Conservation (phyloP, 441 rosid genomes). For the Macaranga tanarius region DNA sequence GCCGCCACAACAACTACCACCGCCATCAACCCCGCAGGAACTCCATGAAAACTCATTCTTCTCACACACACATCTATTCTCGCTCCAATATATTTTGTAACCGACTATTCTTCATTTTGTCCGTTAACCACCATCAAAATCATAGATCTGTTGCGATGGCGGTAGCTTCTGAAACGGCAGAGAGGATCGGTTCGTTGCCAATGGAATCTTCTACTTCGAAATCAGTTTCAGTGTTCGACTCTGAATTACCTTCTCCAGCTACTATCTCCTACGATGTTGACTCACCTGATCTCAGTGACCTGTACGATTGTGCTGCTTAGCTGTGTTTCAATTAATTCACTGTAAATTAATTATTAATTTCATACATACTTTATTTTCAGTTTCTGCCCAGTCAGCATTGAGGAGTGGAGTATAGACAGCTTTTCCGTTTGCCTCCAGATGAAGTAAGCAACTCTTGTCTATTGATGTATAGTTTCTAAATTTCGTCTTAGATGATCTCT, state of each 20-base stretch:
- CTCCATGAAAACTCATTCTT: too few species aligned
- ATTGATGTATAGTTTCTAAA: neutral
- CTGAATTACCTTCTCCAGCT: slow-evolving; percentile 38
- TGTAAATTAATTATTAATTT: too few species aligned
- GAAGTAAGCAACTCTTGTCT: slow-evolving; percentile 52
- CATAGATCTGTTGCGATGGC: slow-evolving; percentile 42
- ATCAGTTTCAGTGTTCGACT: slow-evolving; percentile 34
- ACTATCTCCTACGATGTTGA: slow-evolving; percentile 33
- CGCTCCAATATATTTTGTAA: too few species aligned
- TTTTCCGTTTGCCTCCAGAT: slow-evolving; percentile 83
- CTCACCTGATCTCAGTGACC: slow-evolving; percentile 54
- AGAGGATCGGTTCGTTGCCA: slow-evolving; percentile 33
- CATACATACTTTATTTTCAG: slow-evolving; percentile 7
- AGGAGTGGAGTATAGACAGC: slow-evolving; percentile 90
- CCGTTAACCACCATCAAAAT: neutral
- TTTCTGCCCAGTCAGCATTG: slow-evolving; percentile 45
- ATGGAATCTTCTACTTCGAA: slow-evolving; percentile 43
- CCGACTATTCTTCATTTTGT: too few species aligned
- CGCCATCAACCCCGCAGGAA: too few species aligned
- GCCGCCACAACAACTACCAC: too few species aligned
- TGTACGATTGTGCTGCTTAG: neutral
- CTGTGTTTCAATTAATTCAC: neutral
- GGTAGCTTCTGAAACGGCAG: slow-evolving; percentile 40
- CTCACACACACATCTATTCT: too few species aligned
- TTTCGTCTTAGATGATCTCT: neutral